Conservation (phyloP, 257 asterid species). For the Linderniella brevidens region DNA sequence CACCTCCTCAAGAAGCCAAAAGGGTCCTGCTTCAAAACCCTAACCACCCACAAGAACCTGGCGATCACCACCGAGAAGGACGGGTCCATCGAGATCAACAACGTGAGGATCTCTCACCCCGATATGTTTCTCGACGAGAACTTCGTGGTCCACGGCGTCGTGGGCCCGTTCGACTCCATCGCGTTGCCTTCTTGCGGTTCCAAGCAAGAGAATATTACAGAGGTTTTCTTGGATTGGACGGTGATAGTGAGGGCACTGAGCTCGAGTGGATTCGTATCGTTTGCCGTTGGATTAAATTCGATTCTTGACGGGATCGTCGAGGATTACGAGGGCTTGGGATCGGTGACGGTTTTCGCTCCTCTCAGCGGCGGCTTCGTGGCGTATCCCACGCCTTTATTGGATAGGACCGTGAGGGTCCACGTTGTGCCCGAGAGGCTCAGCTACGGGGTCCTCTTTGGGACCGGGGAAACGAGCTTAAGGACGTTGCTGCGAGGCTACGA, state of each 20-base stretch:
- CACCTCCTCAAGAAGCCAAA: slow-evolving; percentile 25
- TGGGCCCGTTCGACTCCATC: slow-evolving; percentile 22
- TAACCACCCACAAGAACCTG: slow-evolving; percentile 12
- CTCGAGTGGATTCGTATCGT: slow-evolving; percentile 18
- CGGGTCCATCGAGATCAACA: slow-evolving; percentile 32
- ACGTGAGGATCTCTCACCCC: slow-evolving; percentile 40
- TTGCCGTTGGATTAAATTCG: slow-evolving; percentile 47
- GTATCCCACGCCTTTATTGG: slow-evolving; percentile 31
- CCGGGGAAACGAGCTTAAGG: slow-evolving; percentile 15
- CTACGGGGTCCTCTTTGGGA: slow-evolving; percentile 21
- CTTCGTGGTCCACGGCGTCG: slow-evolving; percentile 50
- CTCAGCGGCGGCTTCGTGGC: slow-evolving; percentile 33
- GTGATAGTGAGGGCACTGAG: slow-evolving; percentile 21
- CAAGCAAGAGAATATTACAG: neutral
- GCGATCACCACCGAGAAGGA: slow-evolving; percentile 35
- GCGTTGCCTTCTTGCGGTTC: slow-evolving; percentile 15
- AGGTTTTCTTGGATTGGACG: slow-evolving; percentile 25
- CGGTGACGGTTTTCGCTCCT: slow-evolving; percentile 33
- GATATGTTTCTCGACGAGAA: slow-evolving; percentile 45
- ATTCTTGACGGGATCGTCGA: slow-evolving; percentile 9
- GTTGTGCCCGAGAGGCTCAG: slow-evolving; percentile 27
- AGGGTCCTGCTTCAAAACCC: slow-evolving; percentile 39
- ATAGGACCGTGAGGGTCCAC: slow-evolving; percentile 39
- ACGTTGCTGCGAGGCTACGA: slow-evolving; percentile 25
- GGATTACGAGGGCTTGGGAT: neutral